phyloP scores from a whole-genome alignment of 768 basidiomycete genomes.

The Hygrocybe coccinea region DNA sequence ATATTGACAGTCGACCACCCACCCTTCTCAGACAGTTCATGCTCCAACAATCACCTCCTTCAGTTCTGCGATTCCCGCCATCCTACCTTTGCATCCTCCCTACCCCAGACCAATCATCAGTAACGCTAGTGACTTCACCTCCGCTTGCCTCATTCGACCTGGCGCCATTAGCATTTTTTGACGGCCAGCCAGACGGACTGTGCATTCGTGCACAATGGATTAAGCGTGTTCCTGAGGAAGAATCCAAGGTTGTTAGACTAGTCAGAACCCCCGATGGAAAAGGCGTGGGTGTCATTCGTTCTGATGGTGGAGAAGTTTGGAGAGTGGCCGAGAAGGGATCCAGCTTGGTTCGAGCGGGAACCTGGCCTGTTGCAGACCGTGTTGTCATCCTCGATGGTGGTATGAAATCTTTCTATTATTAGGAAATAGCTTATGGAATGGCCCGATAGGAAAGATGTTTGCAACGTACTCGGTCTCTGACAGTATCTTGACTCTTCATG shows the following conservation, averaged over 20 bases:
- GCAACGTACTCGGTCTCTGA: constrained; percentile 54
- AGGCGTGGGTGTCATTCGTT: constrained; percentile 64
- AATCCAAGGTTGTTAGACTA: constrained; percentile 53
- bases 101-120: constrained; percentile 34
- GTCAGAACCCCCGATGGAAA: constrained; percentile 76
- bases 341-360: constrained; percentile 43
- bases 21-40: constrained; percentile 74
- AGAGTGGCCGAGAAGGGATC: constrained; percentile 44
- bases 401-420: constrained; percentile 24
- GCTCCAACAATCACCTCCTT: constrained; percentile 57
- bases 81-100: constrained; percentile 52
- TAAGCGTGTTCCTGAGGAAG: constrained; percentile 41
- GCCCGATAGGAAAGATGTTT: constrained; percentile 44
- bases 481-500: constrained; percentile 49
- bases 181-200: constrained; percentile 51
- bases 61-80: constrained; percentile 42
- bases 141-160: constrained; percentile 62
- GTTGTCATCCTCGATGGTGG: constrained; percentile 70
- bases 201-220: constrained; percentile 37
- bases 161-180: constrained; percentile 58
- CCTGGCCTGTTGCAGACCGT: constrained; percentile 55
- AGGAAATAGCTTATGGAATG: constrained; percentile 2
- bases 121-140: constrained; percentile 62
- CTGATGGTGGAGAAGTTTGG: constrained; percentile 63
- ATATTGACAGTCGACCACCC: constrained; percentile 85